phyloP scores from a whole-genome alignment of 805 yeast genomes.

The Hanseniaspora singularis region DNA sequence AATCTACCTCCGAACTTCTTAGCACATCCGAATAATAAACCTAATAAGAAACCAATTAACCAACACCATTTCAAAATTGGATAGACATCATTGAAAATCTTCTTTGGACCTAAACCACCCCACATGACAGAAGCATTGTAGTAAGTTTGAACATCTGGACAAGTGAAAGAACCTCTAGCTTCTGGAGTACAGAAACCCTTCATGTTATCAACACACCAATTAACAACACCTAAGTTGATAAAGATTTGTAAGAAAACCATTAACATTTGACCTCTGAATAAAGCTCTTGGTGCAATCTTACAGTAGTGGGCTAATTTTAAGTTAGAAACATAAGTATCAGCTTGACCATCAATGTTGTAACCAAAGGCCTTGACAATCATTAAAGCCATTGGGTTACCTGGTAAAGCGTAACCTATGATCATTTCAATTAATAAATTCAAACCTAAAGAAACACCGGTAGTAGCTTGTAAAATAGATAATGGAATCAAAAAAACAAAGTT shows the following conservation, averaged over 20 bases:
- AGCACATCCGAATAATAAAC: slow-evolving; percentile 26
- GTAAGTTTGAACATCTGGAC: slow-evolving; percentile 34
- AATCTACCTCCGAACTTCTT: slow-evolving; percentile 22
- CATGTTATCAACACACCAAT: slow-evolving; percentile 33
- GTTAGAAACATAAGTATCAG: slow-evolving; percentile 39
- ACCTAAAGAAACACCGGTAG: slow-evolving; percentile 44
- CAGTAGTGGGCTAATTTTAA: slow-evolving; percentile 47
- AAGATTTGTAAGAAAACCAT: slow-evolving; percentile 33
- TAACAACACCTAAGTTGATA: slow-evolving; percentile 31
- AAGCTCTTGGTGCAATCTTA: slow-evolving; percentile 45
- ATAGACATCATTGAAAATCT: slow-evolving; percentile 45
- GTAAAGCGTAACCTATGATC: slow-evolving; percentile 49
- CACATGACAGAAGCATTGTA: slow-evolving; percentile 44
- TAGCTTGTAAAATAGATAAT: slow-evolving; percentile 45
- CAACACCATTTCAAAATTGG: slow-evolving; percentile 55
- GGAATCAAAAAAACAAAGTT: slow-evolving; percentile 46
- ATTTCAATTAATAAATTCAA: slow-evolving; percentile 49
- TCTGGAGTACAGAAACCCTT: slow-evolving; percentile 31
- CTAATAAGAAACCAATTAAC: slow-evolving; percentile 39
- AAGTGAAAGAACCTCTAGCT: slow-evolving; percentile 36
- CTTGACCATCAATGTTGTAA: slow-evolving; percentile 43
- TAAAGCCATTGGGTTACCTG: slow-evolving; percentile 44
- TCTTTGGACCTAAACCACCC: slow-evolving; percentile 49
- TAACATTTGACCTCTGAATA: slow-evolving; percentile 37
- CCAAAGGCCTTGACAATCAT: slow-evolving; percentile 45